These are phyloP conservation scores for Metschnikowia reukaufii DNA, from an alignment of 805 yeast species.

Conservation along the genomic window DNA sequence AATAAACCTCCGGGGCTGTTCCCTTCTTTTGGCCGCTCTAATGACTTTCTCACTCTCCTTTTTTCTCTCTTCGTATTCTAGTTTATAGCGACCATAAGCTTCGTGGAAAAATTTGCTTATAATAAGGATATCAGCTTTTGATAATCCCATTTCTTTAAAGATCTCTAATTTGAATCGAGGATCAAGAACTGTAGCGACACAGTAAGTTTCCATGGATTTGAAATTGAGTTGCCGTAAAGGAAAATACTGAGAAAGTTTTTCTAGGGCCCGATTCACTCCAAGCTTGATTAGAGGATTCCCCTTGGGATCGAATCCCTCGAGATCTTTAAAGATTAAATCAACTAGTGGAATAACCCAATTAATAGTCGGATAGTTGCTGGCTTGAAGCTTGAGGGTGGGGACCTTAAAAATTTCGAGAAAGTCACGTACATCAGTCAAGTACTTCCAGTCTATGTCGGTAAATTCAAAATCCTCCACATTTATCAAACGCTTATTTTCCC, in stretches of 20 bases:
- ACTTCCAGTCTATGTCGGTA: not conserved
- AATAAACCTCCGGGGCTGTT: too few relatives aligned
- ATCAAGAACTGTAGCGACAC: constrained; percentile 2
- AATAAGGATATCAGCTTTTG: too few relatives aligned
- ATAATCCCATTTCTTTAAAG: not conserved
- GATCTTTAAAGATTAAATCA: too few relatives aligned
- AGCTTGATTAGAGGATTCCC: not conserved
- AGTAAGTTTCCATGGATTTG: not conserved
- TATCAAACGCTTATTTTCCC: not conserved
- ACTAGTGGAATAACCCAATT: not conserved
- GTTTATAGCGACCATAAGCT: too few relatives aligned
- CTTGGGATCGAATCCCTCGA: not conserved
- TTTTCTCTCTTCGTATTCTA: too few relatives aligned
- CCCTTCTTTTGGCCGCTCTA: too few relatives aligned
- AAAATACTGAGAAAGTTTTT: not conserved
- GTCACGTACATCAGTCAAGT: not conserved
- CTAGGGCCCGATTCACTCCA: not conserved
- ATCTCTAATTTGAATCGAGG: not conserved
- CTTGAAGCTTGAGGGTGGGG: not conserved
- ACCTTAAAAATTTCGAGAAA: not conserved
- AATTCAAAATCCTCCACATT: not conserved
- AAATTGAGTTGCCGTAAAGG: not conserved
- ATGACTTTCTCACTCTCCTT: too few relatives aligned
- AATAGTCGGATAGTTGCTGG: not conserved
- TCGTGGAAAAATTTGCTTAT: too few relatives aligned